Conservation (phyloP, 805 yeast genomes). For the Pichia deserticola region DNA sequence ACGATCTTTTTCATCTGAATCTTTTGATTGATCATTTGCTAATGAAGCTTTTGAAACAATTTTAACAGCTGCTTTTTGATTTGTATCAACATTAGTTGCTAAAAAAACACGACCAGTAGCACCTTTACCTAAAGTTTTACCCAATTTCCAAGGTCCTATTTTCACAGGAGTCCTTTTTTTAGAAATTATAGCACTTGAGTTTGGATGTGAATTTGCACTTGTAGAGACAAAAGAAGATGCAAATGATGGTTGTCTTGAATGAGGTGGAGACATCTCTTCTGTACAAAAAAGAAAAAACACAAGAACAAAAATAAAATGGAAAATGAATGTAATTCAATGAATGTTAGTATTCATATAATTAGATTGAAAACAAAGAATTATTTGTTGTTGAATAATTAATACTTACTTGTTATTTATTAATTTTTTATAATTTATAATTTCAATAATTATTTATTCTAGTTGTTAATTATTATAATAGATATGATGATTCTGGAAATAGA, state of each 20-base stretch:
- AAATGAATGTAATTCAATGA: too few species aligned
- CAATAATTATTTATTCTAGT: too few species aligned
- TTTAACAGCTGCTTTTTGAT: slow-evolving; percentile 92
- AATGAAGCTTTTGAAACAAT: slow-evolving; percentile 84
- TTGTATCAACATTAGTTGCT: slow-evolving; percentile 79
- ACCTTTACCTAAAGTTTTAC: slow-evolving; percentile 93
- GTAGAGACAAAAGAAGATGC: slow-evolving; percentile 44
- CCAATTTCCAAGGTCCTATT: slow-evolving; percentile 94
- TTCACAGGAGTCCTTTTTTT: slow-evolving; percentile 33
- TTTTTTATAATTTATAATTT: too few species aligned
- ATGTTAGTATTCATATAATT: neutral
- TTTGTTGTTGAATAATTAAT: too few species aligned
- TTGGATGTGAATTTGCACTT: slow-evolving; percentile 9
- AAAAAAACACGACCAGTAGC: slow-evolving; percentile 91
- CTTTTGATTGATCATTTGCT: slow-evolving; percentile 10
- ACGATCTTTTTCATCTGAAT: slow-evolving; percentile 32
- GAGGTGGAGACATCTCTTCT: slow-evolving; percentile 28
- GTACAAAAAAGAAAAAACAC: neutral
- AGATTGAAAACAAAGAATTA: too few species aligned
- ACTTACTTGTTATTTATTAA: too few species aligned
- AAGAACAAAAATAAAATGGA: too few species aligned
- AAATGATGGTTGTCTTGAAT: slow-evolving; percentile 54
- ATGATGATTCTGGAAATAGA: too few species aligned
- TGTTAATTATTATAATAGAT: too few species aligned
- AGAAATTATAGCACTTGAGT: neutral